Base-by-base conservation (phyloP, 148 eudicot species). In the Hydrangea macrophylla region DNA sequence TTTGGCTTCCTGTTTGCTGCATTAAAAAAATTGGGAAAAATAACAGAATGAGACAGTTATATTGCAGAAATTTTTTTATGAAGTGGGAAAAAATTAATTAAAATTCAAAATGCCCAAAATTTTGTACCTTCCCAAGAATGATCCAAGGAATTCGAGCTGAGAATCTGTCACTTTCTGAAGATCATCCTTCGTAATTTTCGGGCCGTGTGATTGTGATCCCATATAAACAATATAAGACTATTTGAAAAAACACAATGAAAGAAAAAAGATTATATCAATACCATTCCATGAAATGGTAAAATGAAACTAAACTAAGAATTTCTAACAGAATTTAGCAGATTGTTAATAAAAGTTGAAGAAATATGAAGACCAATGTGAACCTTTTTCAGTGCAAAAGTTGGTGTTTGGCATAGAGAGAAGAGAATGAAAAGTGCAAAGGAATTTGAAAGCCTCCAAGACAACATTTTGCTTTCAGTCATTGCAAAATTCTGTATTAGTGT, bases 131-230 rank as follows among this genome's bases (percentile, higher is more conserved):
- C 69, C 69, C 39, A 50, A 31, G 58, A 50, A 50, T 30, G 58
- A 51, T 32, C 57, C 69, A 53, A 65, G 58, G 23, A 65, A 65
- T 25, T 48, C 26, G 39, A 15, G n/a, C 33, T 64, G 68, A 44
- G 68, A 45, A 33, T 64, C 25, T 50, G n/a, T n/a, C 36, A 32
- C 9, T 18, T 53, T n/a, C 13, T 7, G 22, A 27, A 32, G 22
- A 64, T 28, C 51, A 27, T 37, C 55, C 22, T 51, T 10, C 9
- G 50, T 0, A 44, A 18, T 10, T 2, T 22, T 33, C n/a, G 9
- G 69, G 69, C 39, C 55, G 50, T 10, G 53, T 65, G 69, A 65
- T 48, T 65, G 58, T 20, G 58, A 57, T 53, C 45, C 69, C 58
- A 66, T 32, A 31, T 53, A 66, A 8, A 66, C 70, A 1, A 65